Evolutionary conservation across 2,329 filamentous ascomycete species (phyloP), one percentile per base, ranked within the genome.

Genomic region (Hymenoscyphus occultus): DNA sequence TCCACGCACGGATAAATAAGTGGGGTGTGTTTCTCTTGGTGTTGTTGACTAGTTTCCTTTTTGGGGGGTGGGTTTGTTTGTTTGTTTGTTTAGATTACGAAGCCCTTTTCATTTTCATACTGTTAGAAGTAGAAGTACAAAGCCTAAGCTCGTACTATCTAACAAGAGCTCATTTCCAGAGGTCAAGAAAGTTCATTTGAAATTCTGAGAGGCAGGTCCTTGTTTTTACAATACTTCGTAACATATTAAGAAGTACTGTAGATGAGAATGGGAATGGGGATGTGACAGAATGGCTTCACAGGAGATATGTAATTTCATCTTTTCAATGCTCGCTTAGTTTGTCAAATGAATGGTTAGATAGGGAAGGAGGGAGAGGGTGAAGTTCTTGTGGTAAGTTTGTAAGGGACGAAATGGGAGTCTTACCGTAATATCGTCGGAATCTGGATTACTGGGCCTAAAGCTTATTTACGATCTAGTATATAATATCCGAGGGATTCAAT

Each of bases 181-280:
- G 28, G 28, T 28, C 28, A 28, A 28, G 28, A 28, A 28, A 28
- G 28, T 28, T 28, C 28, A 28, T 28, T 28, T 28, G 28, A 28
- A 28, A 3, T 3, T 28, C 28, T 2, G 28, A 28, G 22, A 48
- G 42, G 16, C 42, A 19, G 16, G 6, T 48, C n/a, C n/a, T 48
- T 48, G n/a, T 48, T 7, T 9, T 22, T 51, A 19, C 1, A 22
- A 22, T 22, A 22, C 22, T 1, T 1, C 1, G 22, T 22, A 22
- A 22, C 1, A 22, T n/a, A 0, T 5, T 1, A 7, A n/a, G 5
- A 6, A 9, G 19, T n/a, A n/a, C n/a, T n/a, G n/a, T 2, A n/a
- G 9, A 6, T 16, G 2, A 13, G 40, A 4, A n/a, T 19, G 42
- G n/a, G 1, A 22, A 51, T 10, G 5, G n/a, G 9, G n/a, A 22